phyloP scores from a whole-genome alignment of 495 filamentous ascomycete species.

The Pseudevernia furfuracea region DNA sequence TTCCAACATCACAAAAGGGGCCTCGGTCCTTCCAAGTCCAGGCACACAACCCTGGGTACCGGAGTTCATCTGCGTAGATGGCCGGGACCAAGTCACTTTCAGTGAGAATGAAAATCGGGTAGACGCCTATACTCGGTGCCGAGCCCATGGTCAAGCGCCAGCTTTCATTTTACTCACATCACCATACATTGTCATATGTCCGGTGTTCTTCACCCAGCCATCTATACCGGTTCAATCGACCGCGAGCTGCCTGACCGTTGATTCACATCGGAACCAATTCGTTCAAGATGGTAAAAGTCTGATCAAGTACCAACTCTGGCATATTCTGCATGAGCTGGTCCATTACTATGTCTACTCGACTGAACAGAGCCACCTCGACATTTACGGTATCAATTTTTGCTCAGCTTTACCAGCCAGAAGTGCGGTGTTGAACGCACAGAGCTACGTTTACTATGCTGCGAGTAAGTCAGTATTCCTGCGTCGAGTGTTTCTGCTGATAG shows the following conservation, averaged over 20 bases:
- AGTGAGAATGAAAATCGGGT: background rate
- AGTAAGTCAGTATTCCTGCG: background rate
- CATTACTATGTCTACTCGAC: background rate
- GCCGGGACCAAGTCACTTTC: constrained; percentile 1
- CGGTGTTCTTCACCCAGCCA: background rate
- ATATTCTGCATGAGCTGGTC: background rate
- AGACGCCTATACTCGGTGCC: background rate
- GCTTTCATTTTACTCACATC: background rate
- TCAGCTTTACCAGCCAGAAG: background rate
- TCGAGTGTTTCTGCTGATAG: background rate
- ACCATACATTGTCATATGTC: background rate
- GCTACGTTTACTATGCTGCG: background rate
- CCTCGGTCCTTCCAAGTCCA: background rate
- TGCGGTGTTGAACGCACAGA: background rate
- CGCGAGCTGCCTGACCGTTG: background rate
- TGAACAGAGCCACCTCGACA: background rate
- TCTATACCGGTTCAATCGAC: background rate
- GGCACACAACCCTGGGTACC: background rate
- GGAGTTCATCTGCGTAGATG: background rate
- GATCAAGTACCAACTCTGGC: background rate
- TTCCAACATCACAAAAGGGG: background rate
- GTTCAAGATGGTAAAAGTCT: background rate
- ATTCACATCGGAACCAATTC: background rate
- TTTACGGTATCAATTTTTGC: background rate
- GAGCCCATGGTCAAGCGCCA: background rate